Percentiles rank a stretch among this genome's conserved stretches.
phyloP scores from a whole-genome alignment of 768 basidiomycete species.

The Collybia mongolica region DNA sequence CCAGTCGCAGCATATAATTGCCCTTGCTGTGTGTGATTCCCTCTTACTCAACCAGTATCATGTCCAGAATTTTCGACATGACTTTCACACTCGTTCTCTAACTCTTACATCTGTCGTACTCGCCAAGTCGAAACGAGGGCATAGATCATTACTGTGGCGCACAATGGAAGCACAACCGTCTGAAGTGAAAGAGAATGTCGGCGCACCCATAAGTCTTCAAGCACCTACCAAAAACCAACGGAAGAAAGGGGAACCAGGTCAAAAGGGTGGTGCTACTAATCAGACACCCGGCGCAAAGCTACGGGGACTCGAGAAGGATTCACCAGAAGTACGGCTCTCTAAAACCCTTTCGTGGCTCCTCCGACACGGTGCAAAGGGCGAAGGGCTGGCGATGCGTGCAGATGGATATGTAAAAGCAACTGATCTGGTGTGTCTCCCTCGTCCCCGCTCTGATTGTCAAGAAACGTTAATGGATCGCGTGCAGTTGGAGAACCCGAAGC shows the following conservation, averaged over 20 bases:
- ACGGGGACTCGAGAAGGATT: constrained; percentile 61
- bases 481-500: constrained; percentile 69
- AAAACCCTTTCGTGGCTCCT: constrained; percentile 91
- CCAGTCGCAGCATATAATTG: too few species aligned
- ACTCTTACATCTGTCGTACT: too few species aligned
- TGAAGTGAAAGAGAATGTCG: too few species aligned
- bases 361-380: constrained; percentile 65
- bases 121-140: too few species aligned
- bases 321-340: constrained; percentile 67
- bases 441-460: background rate
- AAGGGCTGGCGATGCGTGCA: constrained; percentile 57
- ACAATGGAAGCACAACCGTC: too few species aligned
- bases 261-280: constrained; percentile 9
- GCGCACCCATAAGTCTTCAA: too few species aligned
- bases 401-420: constrained; percentile 82
- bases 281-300: constrained; percentile 36
- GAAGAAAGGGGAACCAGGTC: constrained; percentile 6
- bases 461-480: background rate
- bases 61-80: too few species aligned
- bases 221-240: background rate
- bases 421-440: constrained; percentile 65
- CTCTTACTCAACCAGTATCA: too few species aligned
- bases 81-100: too few species aligned
- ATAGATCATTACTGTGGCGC: too few species aligned
- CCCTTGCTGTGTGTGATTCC: too few species aligned